phyloP scores from a whole-genome alignment of 441 rosid species.

The Codiaeum variegatum region DNA sequence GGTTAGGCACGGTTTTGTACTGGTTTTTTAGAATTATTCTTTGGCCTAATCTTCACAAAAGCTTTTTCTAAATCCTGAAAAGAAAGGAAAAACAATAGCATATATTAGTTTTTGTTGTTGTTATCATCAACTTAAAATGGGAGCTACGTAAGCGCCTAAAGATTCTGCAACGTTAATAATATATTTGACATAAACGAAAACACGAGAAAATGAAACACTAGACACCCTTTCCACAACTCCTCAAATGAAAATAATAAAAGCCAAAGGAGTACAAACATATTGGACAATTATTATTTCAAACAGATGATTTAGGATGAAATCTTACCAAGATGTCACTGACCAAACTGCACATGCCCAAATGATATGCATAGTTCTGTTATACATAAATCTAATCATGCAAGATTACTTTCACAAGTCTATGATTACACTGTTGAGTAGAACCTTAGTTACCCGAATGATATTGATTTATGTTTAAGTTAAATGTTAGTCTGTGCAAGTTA shows the following conservation, averaged over 20 bases:
- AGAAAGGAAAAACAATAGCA: background rate
- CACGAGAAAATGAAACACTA: background rate
- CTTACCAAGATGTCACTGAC: no score
- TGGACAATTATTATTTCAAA: background rate
- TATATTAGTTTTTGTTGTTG: background rate
- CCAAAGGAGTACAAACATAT: background rate
- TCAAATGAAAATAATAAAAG: no score
- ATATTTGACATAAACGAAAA: background rate
- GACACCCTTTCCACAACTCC: background rate
- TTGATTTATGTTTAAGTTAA: background rate
- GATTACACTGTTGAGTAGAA: background rate
- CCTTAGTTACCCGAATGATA: background rate
- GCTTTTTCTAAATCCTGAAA: constrained; percentile 61
- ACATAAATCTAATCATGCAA: background rate
- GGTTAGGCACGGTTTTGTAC: constrained; percentile 22
- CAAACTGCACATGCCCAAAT: no score
- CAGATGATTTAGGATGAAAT: background rate
- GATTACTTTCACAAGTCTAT: background rate
- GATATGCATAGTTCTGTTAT: background rate
- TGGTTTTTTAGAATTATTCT: constrained; percentile 70
- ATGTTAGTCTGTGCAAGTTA: background rate
- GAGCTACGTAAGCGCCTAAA: background rate
- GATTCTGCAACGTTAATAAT: background rate
- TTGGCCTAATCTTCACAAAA: constrained; percentile 64
- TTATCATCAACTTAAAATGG: no score